Evolutionary conservation across 2,329 filamentous ascomycete genomes (phyloP).

Genomic region (Gremmenia infestans): DNA sequence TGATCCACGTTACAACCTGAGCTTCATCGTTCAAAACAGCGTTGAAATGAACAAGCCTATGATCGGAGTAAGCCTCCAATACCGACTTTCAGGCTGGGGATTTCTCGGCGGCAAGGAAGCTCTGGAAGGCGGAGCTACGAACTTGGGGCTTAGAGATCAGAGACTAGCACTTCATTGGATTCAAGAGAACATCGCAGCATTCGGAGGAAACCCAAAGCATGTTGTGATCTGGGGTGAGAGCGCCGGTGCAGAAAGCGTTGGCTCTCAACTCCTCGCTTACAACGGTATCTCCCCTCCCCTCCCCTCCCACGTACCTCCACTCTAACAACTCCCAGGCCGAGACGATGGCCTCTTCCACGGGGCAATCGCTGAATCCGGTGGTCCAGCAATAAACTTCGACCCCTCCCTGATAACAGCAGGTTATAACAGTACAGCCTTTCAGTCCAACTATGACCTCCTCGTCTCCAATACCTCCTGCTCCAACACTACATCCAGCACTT

Average conservation of each 20-base stretch:
- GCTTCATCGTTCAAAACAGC: conserved; percentile 32
- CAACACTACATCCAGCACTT: conserved; percentile 5
- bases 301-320: background rate
- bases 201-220: conserved; percentile 41
- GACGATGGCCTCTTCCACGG: conserved; percentile 50
- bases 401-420: background rate
- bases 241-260: conserved; percentile 28
- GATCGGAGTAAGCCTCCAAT: conserved; percentile 42
- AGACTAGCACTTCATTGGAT: conserved; percentile 40
- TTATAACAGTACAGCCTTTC: conserved; percentile 15
- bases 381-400: conserved; percentile 20
- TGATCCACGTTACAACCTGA: conserved; percentile 21
- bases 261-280: conserved; percentile 39
- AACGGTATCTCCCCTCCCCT: conserved; percentile 25
- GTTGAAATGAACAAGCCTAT: conserved; percentile 40
- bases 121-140: conserved; percentile 37
- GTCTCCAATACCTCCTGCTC: conserved; percentile 30
- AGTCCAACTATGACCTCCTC: conserved; percentile 32
- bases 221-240: conserved; percentile 44
- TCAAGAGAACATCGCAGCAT: conserved; percentile 37
- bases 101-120: conserved; percentile 40
- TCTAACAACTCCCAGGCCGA: conserved; percentile 33
- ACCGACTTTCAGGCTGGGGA: conserved; percentile 41
- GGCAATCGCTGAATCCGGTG: conserved; percentile 43
- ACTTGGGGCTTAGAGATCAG: conserved; percentile 42